phyloP scores from a whole-genome alignment of 192 early-diverging fungal species.

The Backusella tarrabulga region DNA sequence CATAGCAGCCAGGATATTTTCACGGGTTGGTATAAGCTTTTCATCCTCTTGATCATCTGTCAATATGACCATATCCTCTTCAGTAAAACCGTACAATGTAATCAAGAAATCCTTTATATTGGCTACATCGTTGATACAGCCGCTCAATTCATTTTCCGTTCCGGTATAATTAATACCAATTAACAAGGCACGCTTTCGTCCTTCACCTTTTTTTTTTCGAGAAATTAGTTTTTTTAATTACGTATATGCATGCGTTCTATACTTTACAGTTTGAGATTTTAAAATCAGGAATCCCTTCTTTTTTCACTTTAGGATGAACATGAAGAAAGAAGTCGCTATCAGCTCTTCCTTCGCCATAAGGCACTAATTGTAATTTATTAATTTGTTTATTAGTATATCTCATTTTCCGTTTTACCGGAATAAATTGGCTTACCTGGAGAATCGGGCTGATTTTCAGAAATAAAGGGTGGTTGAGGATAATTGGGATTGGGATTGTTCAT shows the following conservation, averaged over 20 bases:
- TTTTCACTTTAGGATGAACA: constrained; percentile 22
- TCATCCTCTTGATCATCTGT: constrained; percentile 74
- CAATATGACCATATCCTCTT: constrained; percentile 65
- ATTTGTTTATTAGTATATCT: neutral
- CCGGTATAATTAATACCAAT: constrained; percentile 92
- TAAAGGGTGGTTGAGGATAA: constrained; percentile 25
- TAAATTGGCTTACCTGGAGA: neutral
- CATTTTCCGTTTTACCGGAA: constrained; percentile 6
- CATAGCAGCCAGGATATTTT: constrained; percentile 77
- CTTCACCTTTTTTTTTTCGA: constrained; percentile 29
- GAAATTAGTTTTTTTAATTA: neutral
- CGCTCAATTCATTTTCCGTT: constrained; percentile 58
- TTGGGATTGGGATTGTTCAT: constrained; percentile 14
- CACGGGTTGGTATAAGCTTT: constrained; percentile 62
- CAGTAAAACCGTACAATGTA: constrained; percentile 61
- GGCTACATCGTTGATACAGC: constrained; percentile 81
- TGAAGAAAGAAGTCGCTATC: constrained; percentile 16
- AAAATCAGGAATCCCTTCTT: constrained; percentile 34
- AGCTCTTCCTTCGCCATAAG: neutral
- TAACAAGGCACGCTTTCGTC: constrained; percentile 80
- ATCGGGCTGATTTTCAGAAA: constrained; percentile 18
- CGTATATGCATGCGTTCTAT: neutral
- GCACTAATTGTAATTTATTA: neutral
- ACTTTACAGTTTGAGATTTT: constrained; percentile 48
- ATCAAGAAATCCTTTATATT: constrained; percentile 76